Evolutionary conservation across 352 stramenopile species (phyloP).

Genomic region (Thraustochytrium sp.): DNA sequence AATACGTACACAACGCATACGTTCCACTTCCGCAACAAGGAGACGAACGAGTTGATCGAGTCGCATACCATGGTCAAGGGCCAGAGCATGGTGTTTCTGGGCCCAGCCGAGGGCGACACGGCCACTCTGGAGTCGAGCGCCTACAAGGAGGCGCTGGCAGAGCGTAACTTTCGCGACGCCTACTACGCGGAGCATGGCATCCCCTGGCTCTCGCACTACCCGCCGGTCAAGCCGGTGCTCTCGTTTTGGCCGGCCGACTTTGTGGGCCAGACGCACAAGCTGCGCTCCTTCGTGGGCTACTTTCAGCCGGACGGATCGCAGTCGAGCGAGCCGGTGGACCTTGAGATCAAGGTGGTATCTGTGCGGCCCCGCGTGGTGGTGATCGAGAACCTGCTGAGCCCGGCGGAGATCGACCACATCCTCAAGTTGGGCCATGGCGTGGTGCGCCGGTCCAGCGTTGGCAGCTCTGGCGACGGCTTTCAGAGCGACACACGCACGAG

Average conservation of each 20-base stretch:
- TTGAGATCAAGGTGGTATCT: conserved; percentile 50
- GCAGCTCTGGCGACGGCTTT: conserved; percentile 42
- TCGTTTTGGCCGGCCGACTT: conserved; percentile 46
- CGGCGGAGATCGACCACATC: conserved; percentile 60
- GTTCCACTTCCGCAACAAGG: conserved; percentile 38
- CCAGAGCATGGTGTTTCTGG: conserved; percentile 35
- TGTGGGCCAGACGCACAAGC: conserved; percentile 41
- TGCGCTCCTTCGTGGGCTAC: conserved; percentile 17
- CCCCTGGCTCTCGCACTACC: conserved; percentile 43
- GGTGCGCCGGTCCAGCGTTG: conserved; percentile 54
- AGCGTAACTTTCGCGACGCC: neutral
- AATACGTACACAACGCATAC: conserved; percentile 43
- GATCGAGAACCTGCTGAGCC: conserved; percentile 61
- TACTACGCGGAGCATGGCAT: conserved; percentile 13
- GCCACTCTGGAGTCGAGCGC: neutral
- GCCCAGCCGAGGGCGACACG: conserved; percentile 1
- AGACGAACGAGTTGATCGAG: neutral
- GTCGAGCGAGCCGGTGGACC: conserved; percentile 15
- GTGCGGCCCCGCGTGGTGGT: conserved; percentile 59
- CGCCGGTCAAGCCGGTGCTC: conserved; percentile 28
- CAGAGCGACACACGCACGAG: conserved; percentile 55
- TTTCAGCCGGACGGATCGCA: neutral
- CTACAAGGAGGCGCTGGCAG: conserved; percentile 28
- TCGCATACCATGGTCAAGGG: neutral
- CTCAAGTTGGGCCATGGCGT: conserved; percentile 55